Evolutionary conservation across 129 eudicot genomes (phyloP).

Genomic region (Helichrysum umbraculigerum): DNA sequence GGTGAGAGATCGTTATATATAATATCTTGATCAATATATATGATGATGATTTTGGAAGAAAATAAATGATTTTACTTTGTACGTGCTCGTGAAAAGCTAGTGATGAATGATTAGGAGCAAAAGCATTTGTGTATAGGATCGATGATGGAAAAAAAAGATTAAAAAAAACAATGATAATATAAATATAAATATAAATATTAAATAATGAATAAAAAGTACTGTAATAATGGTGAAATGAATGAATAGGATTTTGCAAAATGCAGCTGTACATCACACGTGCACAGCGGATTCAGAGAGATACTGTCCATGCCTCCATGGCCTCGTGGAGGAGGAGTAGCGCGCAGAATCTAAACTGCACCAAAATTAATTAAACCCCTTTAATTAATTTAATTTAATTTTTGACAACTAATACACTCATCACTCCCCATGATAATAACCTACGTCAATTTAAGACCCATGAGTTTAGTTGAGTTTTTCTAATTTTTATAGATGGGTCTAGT

Average conservation of each 20-base stretch:
- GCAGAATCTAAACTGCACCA: conserved; percentile 27
- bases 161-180: no score
- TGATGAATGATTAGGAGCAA: no score
- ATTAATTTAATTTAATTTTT: neutral
- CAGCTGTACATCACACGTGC: conserved; percentile 46
- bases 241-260: conserved; percentile 9
- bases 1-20: no score
- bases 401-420: conserved; percentile 30
- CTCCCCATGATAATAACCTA: conserved; percentile 9
- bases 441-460: no score
- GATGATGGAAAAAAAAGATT: no score
- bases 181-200: no score
- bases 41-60: no score
- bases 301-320: conserved; percentile 20
- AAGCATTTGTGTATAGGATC: no score
- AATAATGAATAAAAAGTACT: neutral
- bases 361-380: neutral
- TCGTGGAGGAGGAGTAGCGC: conserved; percentile 27
- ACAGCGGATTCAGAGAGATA: conserved; percentile 41
- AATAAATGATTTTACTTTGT: neutral
- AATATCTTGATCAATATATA: no score
- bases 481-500: no score
- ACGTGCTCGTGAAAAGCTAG: no score
- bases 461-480: no score
- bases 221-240: neutral